Evolutionary conservation across 2,329 filamentous ascomycete genomes (phyloP).

Genomic region (Fusarium verrucosum): DNA sequence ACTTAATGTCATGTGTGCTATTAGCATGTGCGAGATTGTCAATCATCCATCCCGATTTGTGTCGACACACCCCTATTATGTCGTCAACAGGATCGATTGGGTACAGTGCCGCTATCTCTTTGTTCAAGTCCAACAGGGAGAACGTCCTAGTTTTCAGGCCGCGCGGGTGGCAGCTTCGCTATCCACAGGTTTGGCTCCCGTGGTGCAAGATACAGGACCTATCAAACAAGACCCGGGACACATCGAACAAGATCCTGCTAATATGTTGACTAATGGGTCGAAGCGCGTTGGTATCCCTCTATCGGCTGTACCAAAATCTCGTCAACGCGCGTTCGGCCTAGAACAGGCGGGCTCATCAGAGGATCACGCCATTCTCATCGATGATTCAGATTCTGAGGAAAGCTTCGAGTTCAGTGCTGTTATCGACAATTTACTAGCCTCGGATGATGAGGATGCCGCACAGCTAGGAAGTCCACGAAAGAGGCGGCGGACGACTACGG

Average conservation of each 20-base stretch:
- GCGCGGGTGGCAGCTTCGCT: too few relatives aligned
- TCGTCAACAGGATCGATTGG: constrained; percentile 82
- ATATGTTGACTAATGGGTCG: neutral
- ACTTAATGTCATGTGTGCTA: constrained; percentile 65
- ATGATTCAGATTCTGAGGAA: constrained; percentile 5
- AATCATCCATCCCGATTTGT: constrained; percentile 74
- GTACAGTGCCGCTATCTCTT: constrained; percentile 90
- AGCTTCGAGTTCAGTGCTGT: constrained; percentile 18
- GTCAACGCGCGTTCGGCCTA: constrained; percentile 19
- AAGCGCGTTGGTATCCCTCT: constrained; percentile 40
- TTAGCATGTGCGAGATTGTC: constrained; percentile 87
- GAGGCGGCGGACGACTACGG: constrained; percentile 31
- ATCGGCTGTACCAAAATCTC: constrained; percentile 40
- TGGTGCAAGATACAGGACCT: neutral
- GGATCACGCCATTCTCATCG: constrained; percentile 10
- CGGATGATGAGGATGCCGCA: constrained; percentile 27
- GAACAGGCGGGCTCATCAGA: neutral
- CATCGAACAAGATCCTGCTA: constrained; percentile 43
- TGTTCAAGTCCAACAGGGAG: constrained; percentile 46
- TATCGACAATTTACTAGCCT: constrained; percentile 33
- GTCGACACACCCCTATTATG: constrained; percentile 67
- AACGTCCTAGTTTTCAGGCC: too few relatives aligned
- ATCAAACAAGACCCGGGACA: constrained; percentile 40
- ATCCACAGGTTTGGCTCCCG: neutral
- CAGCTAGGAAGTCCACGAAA: constrained; percentile 24